Evolutionary conservation across 2,329 filamentous ascomycete species (phyloP), one percentile per base, ranked within the genome.

Genomic region (Blastomyces parvus): DNA sequence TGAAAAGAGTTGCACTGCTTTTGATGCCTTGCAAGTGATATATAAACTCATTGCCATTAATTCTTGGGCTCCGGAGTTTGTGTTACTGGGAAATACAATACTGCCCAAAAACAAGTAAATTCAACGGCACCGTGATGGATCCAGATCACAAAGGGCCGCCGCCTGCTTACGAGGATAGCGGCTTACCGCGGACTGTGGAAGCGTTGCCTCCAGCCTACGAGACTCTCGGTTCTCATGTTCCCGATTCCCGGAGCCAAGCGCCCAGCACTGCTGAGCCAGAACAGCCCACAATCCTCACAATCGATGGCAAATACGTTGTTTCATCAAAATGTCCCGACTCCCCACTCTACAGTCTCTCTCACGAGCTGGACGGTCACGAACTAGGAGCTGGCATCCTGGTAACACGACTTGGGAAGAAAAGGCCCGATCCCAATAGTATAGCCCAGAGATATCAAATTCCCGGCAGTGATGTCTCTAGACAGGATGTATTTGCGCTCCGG

Each of bases 361-460:
- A 66, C 38, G 66, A 61, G 30, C 42, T 67, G 19, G 66, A 67
- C 55, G 66, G 66, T 60, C 65, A 64, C 56, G 66, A 67, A 61
- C 48, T 66, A 22, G 66, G 61, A 44, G 38, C 44, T 33, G 63
- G 63, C 11, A 59, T 66, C 44, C 55, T 67, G 33, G 46, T 66
- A 17, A 66, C 66, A 9, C 65, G 66, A 6, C 61, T 66, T 33
- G 66, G 65, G 53, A 30, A 40, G 50, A 57, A 33, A 33, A n/a
- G 1, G 57, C 62, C 9, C 25, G 58, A n/a, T n/a, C 42, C 27
- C 48, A 46, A 40, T 50, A 50, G 36, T 17, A 53, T 27, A 61
- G 62, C 56, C 0, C 36, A 42, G 56, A 40, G 56, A 44, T 59
- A 59, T 59, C 56, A 30, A 42, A 59, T 59, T 27, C 38, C 56